Base-by-base conservation (phyloP, 257 asterid species). In the Catharanthus roseus region DNA sequence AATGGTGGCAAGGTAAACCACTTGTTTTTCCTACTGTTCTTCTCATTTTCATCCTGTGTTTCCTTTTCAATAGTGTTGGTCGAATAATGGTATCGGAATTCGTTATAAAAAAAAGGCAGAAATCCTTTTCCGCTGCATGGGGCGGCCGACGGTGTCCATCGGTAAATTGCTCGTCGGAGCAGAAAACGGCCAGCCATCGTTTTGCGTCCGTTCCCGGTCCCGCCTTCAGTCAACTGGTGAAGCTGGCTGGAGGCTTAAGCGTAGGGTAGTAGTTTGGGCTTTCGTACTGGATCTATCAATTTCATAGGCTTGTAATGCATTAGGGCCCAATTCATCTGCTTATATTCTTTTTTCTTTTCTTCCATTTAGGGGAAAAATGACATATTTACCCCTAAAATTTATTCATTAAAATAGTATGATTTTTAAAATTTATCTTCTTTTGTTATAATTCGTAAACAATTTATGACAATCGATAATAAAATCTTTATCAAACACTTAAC, bases 1-100 rank as follows among this genome's bases (percentile, higher is more conserved):
- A 87, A 93, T 12, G 91, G 89, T 18, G 97, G 96, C 77, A 93
- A 77, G 55, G 84, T 75, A 67, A 86, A 70, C 91, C 98, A 85
- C 42, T 79, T 78, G 74, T 65, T 70, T 64, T 65, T 77, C 60
- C 63, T 73, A 16, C 34, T 73, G 69, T 74, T 77, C 73, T 71
- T 70, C 58, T 75, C 73, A 49, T 45, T 82, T 51, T 44, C 76
- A 23, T 34, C 56, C 68, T 74, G 66, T 39, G 69, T 47, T 60
- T 78, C 80, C 54, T 72, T 70, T 39, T 65, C 69, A 38, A 67
- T 23, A 13, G 80, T 63, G 58, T 74, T n/a, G 71, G 84, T 79
- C 64, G 79, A 19, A 78, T 72, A 74, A 57, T 69, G 76, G 68
- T 72, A 63, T 19, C 67, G 78, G 47, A 57, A 82, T 31, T 47